phyloP scores from a whole-genome alignment of 2,329 filamentous ascomycete species.

The Aspergillus intermedius region DNA sequence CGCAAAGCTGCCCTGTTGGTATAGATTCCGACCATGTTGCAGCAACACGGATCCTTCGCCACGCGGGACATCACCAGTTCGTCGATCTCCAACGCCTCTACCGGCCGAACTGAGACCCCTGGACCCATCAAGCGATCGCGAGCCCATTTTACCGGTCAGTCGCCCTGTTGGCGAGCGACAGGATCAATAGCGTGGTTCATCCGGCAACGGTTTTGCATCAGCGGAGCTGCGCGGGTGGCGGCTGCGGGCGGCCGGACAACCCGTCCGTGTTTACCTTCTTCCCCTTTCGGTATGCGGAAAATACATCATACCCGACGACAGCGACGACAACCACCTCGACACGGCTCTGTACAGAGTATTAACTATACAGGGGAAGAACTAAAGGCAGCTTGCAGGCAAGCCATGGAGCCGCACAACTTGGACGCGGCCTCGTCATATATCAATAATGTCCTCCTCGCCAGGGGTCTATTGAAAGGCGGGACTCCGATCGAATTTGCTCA shows the following conservation, averaged over 20 bases:
- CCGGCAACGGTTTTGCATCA: neutral
- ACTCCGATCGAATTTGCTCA: conserved; percentile 68
- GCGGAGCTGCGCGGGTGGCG: conserved; percentile 16
- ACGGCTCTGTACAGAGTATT: conserved; percentile 1
- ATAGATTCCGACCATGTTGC: conserved; percentile 37
- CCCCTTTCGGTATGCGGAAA: conserved; percentile 29
- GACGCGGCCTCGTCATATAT: conserved; percentile 58
- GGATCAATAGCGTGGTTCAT: conserved; percentile 3
- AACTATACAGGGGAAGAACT: neutral
- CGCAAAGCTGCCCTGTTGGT: conserved; percentile 38
- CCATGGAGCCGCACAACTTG: conserved; percentile 46
- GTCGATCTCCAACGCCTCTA: neutral
- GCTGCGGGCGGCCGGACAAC: conserved; percentile 12
- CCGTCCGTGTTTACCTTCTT: conserved; percentile 38
- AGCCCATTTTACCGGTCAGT: neutral
- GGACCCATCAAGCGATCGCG: conserved; percentile 3
- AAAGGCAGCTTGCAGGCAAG: conserved; percentile 21
- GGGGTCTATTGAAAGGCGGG: conserved; percentile 55
- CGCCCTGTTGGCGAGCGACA: conserved; percentile 4
- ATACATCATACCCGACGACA: neutral
- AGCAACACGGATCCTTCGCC: conserved; percentile 23
- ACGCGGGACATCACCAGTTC: conserved; percentile 7
- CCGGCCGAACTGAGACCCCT: neutral
- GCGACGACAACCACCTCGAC: neutral
- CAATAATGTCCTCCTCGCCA: conserved; percentile 59